Conservation (phyloP, 148 eudicot genomes). For the Fagopyrum esculentum region DNA sequence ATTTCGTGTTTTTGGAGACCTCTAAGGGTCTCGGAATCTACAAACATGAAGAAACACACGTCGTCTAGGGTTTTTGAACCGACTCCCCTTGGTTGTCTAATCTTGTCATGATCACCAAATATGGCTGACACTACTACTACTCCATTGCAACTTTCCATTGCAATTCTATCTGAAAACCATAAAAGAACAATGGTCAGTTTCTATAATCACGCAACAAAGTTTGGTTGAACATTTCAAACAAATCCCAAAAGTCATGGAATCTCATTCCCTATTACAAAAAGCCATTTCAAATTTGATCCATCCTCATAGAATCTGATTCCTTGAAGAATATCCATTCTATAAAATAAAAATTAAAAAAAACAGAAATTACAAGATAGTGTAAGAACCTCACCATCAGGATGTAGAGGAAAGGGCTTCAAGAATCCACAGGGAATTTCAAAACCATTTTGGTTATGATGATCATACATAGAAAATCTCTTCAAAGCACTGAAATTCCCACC, state of each 20-base stretch:
- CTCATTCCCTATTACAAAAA: not conserved
- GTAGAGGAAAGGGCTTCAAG: slow-evolving; percentile 51
- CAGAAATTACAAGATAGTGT: too few relatives aligned
- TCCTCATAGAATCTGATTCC: not conserved
- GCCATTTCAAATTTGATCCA: not conserved
- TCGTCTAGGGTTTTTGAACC: slow-evolving; percentile 67
- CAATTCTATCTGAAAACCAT: slow-evolving; percentile 41
- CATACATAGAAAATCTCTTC: slow-evolving; percentile 51
- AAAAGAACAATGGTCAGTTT: not conserved
- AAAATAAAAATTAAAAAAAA: not conserved
- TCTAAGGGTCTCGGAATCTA: slow-evolving; percentile 58
- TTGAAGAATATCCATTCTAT: not conserved
- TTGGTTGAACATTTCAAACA: not conserved
- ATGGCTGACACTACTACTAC: slow-evolving; percentile 86
- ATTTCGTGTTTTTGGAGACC: slow-evolving; percentile 49
- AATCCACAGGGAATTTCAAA: slow-evolving; percentile 74
- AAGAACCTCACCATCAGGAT: slow-evolving; percentile 41
- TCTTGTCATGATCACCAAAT: slow-evolving; percentile 86
- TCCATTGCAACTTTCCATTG: slow-evolving; percentile 57
- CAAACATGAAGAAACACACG: slow-evolving; percentile 89
- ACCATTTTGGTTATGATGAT: slow-evolving; percentile 29
- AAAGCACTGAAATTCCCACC: slow-evolving; percentile 57
- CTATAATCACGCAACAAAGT: too few relatives aligned
- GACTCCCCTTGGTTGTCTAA: slow-evolving; percentile 82
- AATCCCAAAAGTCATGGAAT: slow-evolving; percentile 1